Conservation (phyloP, 2,329 filamentous ascomycete species). For the Hymenoscyphus salicellus region DNA sequence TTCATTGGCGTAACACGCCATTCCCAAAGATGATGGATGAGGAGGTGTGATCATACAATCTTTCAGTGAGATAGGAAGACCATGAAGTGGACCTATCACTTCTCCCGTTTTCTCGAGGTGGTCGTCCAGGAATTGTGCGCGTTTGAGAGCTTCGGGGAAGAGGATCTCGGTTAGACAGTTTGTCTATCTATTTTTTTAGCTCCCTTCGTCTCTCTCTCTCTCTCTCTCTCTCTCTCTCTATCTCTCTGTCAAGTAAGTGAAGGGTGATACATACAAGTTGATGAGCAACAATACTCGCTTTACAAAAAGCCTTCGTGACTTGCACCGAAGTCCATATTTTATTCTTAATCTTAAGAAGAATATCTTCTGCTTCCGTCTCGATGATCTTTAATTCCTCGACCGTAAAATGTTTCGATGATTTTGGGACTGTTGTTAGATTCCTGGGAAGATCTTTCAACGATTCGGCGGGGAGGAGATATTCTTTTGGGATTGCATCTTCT, state of each 20-base stretch:
- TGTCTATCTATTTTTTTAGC: slow-evolving; percentile 41
- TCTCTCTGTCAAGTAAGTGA: too few relatives aligned
- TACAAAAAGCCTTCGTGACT: slow-evolving; percentile 53
- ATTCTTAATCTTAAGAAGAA: slow-evolving; percentile 36
- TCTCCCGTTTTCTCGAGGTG: slow-evolving; percentile 43
- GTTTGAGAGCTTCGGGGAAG: slow-evolving; percentile 50
- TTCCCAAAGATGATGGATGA: slow-evolving; percentile 38
- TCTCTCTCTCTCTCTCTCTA: too few relatives aligned
- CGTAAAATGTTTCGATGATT: slow-evolving; percentile 32
- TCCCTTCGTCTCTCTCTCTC: too few relatives aligned
- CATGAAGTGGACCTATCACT: slow-evolving; percentile 41
- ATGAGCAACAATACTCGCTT: slow-evolving; percentile 52
- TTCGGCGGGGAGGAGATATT: slow-evolving; percentile 31
- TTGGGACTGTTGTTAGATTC: slow-evolving; percentile 29
- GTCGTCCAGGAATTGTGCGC: slow-evolving; percentile 51
- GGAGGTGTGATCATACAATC: slow-evolving; percentile 40
- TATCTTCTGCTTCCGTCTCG: slow-evolving; percentile 35
- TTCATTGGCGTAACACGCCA: slow-evolving; percentile 38
- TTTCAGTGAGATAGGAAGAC: slow-evolving; percentile 43
- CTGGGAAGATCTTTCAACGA: slow-evolving; percentile 25
- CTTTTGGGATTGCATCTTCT: slow-evolving; percentile 33
- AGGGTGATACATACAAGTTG: slow-evolving; percentile 44
- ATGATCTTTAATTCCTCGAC: slow-evolving; percentile 51
- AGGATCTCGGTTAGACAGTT: slow-evolving; percentile 60
- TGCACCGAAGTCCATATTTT: slow-evolving; percentile 49